Percentiles rank a stretch among this genome's conserved stretches.
These are phyloP conservation scores for Fagopyrum homotropicum DNA, from an alignment of 148 eudicot species.

Conservation along the genomic window DNA sequence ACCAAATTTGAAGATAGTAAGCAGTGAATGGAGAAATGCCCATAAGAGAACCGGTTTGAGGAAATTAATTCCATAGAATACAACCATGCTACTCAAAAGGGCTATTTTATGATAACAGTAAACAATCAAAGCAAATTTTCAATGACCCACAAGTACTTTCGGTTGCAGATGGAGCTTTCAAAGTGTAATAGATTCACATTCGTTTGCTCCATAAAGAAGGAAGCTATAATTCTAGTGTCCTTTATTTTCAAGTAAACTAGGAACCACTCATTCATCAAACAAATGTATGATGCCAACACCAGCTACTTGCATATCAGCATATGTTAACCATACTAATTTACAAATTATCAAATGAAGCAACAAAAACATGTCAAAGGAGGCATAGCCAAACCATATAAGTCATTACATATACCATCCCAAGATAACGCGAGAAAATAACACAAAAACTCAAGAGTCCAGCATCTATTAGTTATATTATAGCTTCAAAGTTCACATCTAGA, in stretches of 20 bases:
- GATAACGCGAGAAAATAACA: not conserved
- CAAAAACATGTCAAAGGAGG: not conserved
- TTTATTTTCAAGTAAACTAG: not conserved
- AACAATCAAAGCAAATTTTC: not conserved
- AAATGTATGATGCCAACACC: not conserved
- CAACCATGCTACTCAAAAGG: not conserved
- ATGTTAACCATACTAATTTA: not conserved
- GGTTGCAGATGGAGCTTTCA: not conserved
- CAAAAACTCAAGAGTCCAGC: not conserved
- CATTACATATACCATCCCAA: not conserved
- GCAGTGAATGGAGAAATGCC: not conserved
- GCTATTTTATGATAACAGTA: not conserved
- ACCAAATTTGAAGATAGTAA: not conserved
- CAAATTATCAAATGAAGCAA: not conserved
- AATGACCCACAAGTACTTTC: not conserved
- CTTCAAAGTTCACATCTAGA: not conserved
- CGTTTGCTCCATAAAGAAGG: not conserved
- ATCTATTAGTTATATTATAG: not conserved
- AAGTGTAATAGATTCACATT: not conserved
- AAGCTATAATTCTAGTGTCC: not conserved
- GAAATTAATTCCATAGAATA: not conserved
- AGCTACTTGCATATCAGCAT: not conserved
- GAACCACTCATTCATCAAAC: not conserved
- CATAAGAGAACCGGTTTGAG: not conserved
- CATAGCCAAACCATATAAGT: not conserved